Evolutionary conservation across 768 basidiomycete genomes (phyloP), one percentile per base, ranked within the genome.

Genomic region (Rhizopogon vinicolor): DNA sequence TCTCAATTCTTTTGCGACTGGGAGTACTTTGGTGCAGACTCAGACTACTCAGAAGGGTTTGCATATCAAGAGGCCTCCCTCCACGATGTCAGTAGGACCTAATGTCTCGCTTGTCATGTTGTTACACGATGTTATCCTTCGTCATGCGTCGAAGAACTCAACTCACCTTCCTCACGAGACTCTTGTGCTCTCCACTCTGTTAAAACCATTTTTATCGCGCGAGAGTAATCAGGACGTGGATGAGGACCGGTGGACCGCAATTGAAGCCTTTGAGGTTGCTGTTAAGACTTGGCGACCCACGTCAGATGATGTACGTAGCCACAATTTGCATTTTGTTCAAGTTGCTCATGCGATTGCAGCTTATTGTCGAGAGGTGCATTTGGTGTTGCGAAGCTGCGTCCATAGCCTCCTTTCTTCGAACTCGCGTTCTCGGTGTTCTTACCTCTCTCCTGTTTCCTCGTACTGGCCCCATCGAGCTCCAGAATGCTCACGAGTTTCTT

Each of bases 321-420:
- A n/a, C 35, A 41, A 46, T 12, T 45, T 55, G 56, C 12, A 53
- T 33, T 44, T 22, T 42, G 35, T 12, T 48, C 48, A 33, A 28
- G 29, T 14, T 39, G 16, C 42, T 58, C 48, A 57, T 19, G 7
- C 3, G 13, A 28, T 59, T 74, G 73, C 64, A 78, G 60, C 72
- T 68, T 22, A 79, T 77, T 52, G 72, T 86, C 9, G 82, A 83
- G 56, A 81, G 88, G 25, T 82, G 78, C 60, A 58, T 86, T 31
- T 91, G 89, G 89, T 89, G 87, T 63, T 82, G 83, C 60, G 81
- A 79, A 59, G 86, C 86, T 8, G 82, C 82, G 1, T 67, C 75
- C 7, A 73, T 73, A 41, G 58, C 71, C 7, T 73, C 77, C 7
- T 60, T 61, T 16, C 68, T 78, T 48, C 76, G 83, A 16, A 73